phyloP scores from a whole-genome alignment of 2,329 filamentous ascomycete genomes.

The Alternaria dauci region DNA sequence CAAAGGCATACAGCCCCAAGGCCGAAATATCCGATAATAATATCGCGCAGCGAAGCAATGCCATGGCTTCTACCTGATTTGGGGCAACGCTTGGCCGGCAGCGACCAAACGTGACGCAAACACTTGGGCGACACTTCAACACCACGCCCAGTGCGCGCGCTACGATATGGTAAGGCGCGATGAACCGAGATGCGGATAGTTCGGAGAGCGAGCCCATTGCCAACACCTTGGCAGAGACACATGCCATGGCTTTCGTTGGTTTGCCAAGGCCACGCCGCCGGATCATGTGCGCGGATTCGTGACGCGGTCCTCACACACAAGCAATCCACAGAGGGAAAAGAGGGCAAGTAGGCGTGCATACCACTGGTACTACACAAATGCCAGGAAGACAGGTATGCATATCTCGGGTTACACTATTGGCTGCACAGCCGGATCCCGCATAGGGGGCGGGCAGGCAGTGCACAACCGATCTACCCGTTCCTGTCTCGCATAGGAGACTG shows the following conservation, averaged over 20 bases:
- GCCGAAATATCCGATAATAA: neutral
- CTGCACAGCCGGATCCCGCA: neutral
- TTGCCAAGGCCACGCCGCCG: slow-evolving; percentile 8
- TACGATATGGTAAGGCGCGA: neutral
- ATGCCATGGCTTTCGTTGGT: slow-evolving; percentile 2
- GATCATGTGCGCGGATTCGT: neutral
- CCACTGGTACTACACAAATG: neutral
- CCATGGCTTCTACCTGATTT: neutral
- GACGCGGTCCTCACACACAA: neutral
- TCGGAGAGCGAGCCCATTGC: neutral
- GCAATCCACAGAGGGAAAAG: neutral
- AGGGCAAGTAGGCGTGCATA: neutral
- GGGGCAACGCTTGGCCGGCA: neutral
- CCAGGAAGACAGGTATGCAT: neutral
- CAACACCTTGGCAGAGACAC: slow-evolving; percentile 5
- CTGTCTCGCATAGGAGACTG: neutral
- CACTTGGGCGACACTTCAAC: neutral
- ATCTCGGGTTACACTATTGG: neutral
- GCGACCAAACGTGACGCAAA: neutral
- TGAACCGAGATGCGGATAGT: neutral
- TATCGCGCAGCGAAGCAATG: neutral
- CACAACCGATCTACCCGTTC: neutral
- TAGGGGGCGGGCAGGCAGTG: neutral
- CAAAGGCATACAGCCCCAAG: neutral
- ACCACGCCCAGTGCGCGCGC: neutral